A percentile compares a stretch with the other conserved stretches of the same genome.
Conservation (phyloP, 2,329 filamentous ascomycete species). For the Trichophyton simii region DNA sequence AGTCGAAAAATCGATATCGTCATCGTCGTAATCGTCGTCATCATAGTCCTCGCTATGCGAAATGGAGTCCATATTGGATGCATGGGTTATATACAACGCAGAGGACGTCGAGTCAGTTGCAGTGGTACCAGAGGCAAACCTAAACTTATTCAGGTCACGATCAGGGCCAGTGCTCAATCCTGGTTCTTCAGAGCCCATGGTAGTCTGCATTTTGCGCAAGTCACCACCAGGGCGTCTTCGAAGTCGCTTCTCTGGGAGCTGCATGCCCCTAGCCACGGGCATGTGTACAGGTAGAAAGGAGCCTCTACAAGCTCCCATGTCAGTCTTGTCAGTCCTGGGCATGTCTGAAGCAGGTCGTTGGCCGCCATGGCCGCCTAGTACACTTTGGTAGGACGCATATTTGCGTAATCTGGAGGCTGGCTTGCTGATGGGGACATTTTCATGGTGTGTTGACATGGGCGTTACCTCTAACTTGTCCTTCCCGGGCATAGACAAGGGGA, state of each 20-base stretch:
- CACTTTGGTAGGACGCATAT: slow-evolving; percentile 35
- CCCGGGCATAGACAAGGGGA: background rate
- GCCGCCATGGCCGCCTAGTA: background rate
- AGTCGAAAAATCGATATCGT: slow-evolving; percentile 15
- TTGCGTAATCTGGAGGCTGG: slow-evolving; percentile 29
- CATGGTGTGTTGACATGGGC: background rate
- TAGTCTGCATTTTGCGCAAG: slow-evolving; percentile 54
- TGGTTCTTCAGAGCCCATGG: slow-evolving; percentile 18
- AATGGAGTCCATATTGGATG: background rate
- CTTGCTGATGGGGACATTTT: background rate
- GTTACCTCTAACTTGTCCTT: background rate
- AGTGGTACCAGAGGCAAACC: slow-evolving; percentile 23
- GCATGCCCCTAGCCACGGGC: slow-evolving; percentile 12
- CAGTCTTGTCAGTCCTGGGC: slow-evolving; percentile 20
- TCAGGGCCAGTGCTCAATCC: slow-evolving; percentile 43
- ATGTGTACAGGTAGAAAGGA: slow-evolving; percentile 1
- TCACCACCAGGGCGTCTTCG: slow-evolving; percentile 64
- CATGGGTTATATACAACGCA: slow-evolving; percentile 13
- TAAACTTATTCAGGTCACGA: slow-evolving; percentile 24
- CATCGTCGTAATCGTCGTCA: background rate
- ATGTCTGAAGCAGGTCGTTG: slow-evolving; percentile 15
- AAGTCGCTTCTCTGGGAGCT: slow-evolving; percentile 26
- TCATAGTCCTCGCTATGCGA: slow-evolving; percentile 7
- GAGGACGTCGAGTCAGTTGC: slow-evolving; percentile 19
- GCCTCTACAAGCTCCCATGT: background rate